Evolutionary conservation across 306 rosid species (phyloP).

Genomic region (Prosopis cineraria): DNA sequence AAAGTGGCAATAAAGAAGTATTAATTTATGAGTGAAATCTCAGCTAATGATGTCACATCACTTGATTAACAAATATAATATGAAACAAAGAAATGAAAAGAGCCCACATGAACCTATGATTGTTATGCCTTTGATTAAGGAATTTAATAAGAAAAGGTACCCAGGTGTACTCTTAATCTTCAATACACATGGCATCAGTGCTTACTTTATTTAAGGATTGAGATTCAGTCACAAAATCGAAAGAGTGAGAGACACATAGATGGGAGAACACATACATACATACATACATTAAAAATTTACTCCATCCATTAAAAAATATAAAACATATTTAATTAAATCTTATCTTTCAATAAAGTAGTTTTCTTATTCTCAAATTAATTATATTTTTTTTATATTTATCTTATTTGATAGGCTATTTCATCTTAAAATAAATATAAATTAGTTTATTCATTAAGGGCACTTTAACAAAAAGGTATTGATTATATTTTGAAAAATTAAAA

Average conservation of each 20-base stretch:
- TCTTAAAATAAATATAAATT: too few relatives aligned
- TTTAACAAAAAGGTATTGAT: too few relatives aligned
- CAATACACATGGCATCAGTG: constrained; percentile 8
- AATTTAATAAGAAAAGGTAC: constrained; percentile 3
- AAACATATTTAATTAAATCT: too few relatives aligned
- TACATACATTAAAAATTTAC: too few relatives aligned
- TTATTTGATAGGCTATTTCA: too few relatives aligned
- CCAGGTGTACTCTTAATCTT: constrained; percentile 15
- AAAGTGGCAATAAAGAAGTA: constrained; percentile 24
- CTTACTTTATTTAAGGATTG: not conserved
- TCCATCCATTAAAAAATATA: too few relatives aligned
- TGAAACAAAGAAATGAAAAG: constrained; percentile 1
- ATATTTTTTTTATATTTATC: too few relatives aligned
- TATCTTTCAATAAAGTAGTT: too few relatives aligned
- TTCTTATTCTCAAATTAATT: too few relatives aligned
- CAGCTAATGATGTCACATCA: not conserved
- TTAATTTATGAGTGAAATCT: constrained; percentile 20
- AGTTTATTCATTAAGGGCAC: too few relatives aligned
- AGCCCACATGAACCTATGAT: not conserved
- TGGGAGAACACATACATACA: not conserved
- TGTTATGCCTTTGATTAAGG: constrained; percentile 13
- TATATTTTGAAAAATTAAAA: too few relatives aligned
- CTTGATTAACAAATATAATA: not conserved
- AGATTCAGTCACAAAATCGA: not conserved
- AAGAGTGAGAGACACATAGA: not conserved